Evolutionary conservation across 768 basidiomycete species (phyloP).

Genomic region (Candolleomyces efflorescens): DNA sequence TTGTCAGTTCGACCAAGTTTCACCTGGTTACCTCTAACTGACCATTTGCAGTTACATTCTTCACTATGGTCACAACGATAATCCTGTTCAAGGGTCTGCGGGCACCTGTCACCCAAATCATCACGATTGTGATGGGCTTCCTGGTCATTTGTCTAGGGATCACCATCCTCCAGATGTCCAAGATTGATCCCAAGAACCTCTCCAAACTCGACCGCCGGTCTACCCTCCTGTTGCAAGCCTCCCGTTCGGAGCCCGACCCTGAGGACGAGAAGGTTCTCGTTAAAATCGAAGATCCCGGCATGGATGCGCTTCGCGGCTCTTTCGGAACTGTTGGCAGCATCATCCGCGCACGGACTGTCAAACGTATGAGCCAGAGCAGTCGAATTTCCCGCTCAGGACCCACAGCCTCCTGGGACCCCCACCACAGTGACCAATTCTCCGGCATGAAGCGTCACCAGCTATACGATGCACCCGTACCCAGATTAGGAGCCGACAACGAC

Average conservation of each 20-base stretch:
- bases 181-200: constrained; percentile 82
- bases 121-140: constrained; percentile 92
- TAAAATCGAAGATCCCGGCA: constrained; percentile 84
- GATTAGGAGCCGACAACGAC: constrained; percentile 24
- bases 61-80: constrained; percentile 79
- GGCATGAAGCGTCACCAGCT: constrained; percentile 78
- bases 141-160: constrained; percentile 89
- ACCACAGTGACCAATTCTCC: constrained; percentile 20
- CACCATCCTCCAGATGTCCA: constrained; percentile 92
- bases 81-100: constrained; percentile 89
- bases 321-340: constrained; percentile 92
- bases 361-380: constrained; percentile 47
- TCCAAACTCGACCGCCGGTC: constrained; percentile 82
- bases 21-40: constrained; percentile 10
- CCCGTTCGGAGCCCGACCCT: constrained; percentile 64
- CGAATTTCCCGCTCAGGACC: constrained; percentile 19
- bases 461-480: constrained; percentile 83
- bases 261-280: constrained; percentile 56
- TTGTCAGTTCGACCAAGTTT: constrained; percentile 42
- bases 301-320: constrained; percentile 86
- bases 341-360: constrained; percentile 62
- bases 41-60: constrained; percentile 62
- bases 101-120: constrained; percentile 70
- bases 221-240: constrained; percentile 88
- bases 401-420: neutral